A percentile compares a stretch with the other conserved stretches of the same genome.
Evolutionary conservation across 805 yeast species (phyloP).

Genomic region (Wickerhamiella siamensis): DNA sequence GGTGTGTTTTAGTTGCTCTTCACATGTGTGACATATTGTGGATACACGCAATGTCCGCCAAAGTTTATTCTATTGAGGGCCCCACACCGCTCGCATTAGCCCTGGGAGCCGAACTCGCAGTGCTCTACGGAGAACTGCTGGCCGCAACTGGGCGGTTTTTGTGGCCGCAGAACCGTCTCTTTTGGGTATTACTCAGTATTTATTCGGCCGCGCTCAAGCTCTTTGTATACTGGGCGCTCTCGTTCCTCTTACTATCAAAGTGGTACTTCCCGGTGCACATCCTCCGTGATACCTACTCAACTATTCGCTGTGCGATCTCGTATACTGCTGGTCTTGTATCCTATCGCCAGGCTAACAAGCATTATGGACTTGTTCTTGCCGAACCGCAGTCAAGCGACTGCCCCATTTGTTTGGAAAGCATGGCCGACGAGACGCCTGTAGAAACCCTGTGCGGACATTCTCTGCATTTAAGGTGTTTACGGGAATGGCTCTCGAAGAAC

Average conservation of each 20-base stretch:
- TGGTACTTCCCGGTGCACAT: constrained; percentile 10
- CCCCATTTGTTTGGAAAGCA: constrained; percentile 7
- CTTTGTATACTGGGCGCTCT: constrained; percentile 5
- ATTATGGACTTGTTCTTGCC: background rate
- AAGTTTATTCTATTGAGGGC: constrained; percentile 2
- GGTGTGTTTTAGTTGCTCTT: constrained; percentile 2
- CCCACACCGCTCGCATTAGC: constrained; percentile 8
- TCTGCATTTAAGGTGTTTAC: constrained; percentile 6
- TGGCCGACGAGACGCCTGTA: constrained; percentile 1
- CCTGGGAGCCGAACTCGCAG: constrained; percentile 7
- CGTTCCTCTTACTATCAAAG: constrained; percentile 5
- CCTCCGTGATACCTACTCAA: constrained; percentile 4
- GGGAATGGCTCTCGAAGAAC: constrained; percentile 4
- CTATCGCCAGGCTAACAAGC: constrained; percentile 6
- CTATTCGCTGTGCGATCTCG: constrained; percentile 2
- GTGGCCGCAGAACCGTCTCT: constrained; percentile 1
- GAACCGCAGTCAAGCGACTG: background rate
- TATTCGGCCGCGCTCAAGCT: constrained; percentile 4
- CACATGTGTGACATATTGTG: constrained; percentile 8
- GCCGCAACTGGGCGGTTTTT: constrained; percentile 3
- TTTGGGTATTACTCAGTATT: background rate
- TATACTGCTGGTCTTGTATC: constrained; percentile 2
- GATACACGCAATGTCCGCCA: constrained; percentile 8
- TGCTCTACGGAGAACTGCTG: constrained; percentile 9
- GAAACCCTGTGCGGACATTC: constrained; percentile 6